These are phyloP conservation scores for Aspergillus chevalieri DNA, from an alignment of 2,329 filamentous ascomycete species.

Conservation along the genomic window DNA sequence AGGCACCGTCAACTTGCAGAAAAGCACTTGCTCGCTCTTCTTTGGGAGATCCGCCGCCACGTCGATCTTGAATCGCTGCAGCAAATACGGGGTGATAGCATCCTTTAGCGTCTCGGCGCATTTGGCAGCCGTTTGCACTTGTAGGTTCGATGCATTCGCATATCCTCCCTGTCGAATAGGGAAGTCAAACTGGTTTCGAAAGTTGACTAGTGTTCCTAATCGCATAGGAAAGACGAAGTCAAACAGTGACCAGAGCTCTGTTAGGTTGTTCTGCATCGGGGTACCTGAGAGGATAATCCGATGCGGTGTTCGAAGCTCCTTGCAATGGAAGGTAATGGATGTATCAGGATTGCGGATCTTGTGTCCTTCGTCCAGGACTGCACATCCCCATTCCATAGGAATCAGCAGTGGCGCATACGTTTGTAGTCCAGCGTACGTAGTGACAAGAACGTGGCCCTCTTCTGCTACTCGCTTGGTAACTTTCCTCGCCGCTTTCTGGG, in stretches of 20 bases:
- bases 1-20: slow-evolving; percentile 79
- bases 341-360: slow-evolving; percentile 97
- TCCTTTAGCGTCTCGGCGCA: slow-evolving; percentile 93
- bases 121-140: slow-evolving; percentile 89
- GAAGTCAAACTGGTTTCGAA: slow-evolving; percentile 85
- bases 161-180: slow-evolving; percentile 92
- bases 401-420: slow-evolving; percentile 80
- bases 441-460: slow-evolving; percentile 88
- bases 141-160: slow-evolving; percentile 86
- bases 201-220: slow-evolving; percentile 82
- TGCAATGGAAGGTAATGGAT: slow-evolving; percentile 89
- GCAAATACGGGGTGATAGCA: slow-evolving; percentile 83
- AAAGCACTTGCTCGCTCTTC: slow-evolving; percentile 93
- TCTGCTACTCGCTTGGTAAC: slow-evolving; percentile 77
- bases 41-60: slow-evolving; percentile 89
- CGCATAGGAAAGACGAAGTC: slow-evolving; percentile 98
- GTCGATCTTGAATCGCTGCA: slow-evolving; percentile 88
- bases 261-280: slow-evolving; percentile 94
- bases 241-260: slow-evolving; percentile 93
- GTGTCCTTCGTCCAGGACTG: slow-evolving; percentile 92
- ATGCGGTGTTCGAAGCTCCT: slow-evolving; percentile 83
- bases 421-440: slow-evolving; percentile 92
- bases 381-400: slow-evolving; percentile 83
- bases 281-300: slow-evolving; percentile 92
- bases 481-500: slow-evolving; percentile 64